Evolutionary conservation across 495 filamentous ascomycete genomes (phyloP).

Genomic region (Penicillium lagena): DNA sequence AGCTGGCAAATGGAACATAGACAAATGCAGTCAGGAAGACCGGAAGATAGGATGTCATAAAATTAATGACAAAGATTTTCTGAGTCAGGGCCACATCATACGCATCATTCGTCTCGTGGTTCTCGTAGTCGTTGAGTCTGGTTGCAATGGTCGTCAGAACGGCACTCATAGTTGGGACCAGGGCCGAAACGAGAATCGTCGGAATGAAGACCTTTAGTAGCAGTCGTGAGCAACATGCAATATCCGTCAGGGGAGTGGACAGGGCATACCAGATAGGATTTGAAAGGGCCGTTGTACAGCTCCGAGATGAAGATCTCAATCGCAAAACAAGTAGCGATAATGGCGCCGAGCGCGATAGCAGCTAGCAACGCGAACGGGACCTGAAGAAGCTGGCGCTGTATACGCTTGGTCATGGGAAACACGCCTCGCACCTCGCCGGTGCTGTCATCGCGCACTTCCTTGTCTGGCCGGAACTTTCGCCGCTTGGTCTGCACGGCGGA

Average conservation of each 20-base stretch:
- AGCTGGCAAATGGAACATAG: constrained; percentile 86
- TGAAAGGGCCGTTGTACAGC: constrained; percentile 86
- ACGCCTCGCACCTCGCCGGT: constrained; percentile 77
- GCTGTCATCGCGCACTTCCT: constrained; percentile 65
- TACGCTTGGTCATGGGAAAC: constrained; percentile 71
- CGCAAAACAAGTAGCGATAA: constrained; percentile 83
- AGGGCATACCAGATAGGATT: constrained; percentile 66
- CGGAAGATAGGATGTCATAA: constrained; percentile 92
- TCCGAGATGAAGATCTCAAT: constrained; percentile 97
- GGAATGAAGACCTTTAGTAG: constrained; percentile 69
- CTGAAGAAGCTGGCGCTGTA: constrained; percentile 75
- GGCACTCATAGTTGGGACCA: constrained; percentile 71
- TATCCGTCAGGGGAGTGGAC: constrained; percentile 8
- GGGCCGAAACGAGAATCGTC: constrained; percentile 73
- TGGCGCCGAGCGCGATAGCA: constrained; percentile 59
- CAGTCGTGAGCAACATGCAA: constrained; percentile 20
- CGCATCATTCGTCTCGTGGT: constrained; percentile 77
- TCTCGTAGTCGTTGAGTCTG: constrained; percentile 77
- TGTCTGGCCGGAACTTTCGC: constrained; percentile 73
- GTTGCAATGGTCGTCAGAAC: constrained; percentile 74
- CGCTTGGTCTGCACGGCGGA: constrained; percentile 73
- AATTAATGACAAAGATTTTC: constrained; percentile 94
- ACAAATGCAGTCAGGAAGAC: constrained; percentile 93
- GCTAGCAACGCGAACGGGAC: constrained; percentile 81
- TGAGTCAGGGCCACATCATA: constrained; percentile 77